Conservation (phyloP, 106 monocot species). For the Allium fistulosum region DNA sequence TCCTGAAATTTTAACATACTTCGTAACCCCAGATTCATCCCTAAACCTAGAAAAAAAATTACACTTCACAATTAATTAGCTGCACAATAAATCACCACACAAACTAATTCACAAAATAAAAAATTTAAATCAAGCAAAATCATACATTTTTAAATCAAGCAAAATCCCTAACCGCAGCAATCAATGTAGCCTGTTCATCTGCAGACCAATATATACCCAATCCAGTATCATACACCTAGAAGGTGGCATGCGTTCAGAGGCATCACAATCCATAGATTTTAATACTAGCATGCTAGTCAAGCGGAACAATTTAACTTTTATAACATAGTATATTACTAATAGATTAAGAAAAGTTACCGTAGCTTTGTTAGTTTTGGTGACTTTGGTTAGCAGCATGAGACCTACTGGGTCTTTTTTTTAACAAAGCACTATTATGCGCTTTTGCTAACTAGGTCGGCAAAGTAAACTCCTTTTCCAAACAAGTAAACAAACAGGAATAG, state of each 20-base stretch:
- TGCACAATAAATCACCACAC: neutral
- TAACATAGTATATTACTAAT: no score
- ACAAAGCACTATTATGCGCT: slow-evolving; percentile 94
- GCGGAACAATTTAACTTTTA: no score
- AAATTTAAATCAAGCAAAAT: no score
- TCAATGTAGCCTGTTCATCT: slow-evolving; percentile 33
- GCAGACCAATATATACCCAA: slow-evolving; percentile 40
- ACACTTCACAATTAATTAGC: neutral
- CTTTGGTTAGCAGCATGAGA: slow-evolving; percentile 87
- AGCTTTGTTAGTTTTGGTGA: slow-evolving; percentile 81
- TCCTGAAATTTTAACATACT: slow-evolving; percentile 72
- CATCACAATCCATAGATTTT: no score
- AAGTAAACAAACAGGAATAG: slow-evolving; percentile 12
- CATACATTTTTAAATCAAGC: neutral
- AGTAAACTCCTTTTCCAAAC: slow-evolving; percentile 98
- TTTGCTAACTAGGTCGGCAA: slow-evolving; percentile 95
- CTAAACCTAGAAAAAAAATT: slow-evolving; percentile 22
- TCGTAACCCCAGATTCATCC: slow-evolving; percentile 37
- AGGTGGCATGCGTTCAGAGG: neutral
- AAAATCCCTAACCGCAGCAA: slow-evolving; percentile 17
- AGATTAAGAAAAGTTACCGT: slow-evolving; percentile 25
- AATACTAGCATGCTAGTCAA: no score
- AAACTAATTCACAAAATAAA: neutral
- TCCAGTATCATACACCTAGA: slow-evolving; percentile 38
- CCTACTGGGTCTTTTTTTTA: slow-evolving; percentile 90